Conservation (phyloP, 305 asterid species). For the Fraxinus dipetala region DNA sequence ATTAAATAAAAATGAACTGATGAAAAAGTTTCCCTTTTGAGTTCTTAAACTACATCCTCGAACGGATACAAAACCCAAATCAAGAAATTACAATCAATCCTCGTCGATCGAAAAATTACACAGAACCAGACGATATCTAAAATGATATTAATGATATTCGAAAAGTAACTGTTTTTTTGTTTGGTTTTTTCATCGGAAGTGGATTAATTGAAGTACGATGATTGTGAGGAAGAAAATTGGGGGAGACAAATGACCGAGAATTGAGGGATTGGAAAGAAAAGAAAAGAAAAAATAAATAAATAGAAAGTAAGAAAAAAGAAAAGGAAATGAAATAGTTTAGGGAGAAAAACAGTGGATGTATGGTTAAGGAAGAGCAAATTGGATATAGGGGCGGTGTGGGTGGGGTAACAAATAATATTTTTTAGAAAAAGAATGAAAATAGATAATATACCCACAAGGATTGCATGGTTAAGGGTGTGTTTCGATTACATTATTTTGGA, state of each 20-base stretch:
- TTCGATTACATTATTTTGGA: too few species aligned
- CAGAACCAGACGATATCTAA: constrained; percentile 29
- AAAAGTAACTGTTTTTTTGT: constrained; percentile 14
- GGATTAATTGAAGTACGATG: constrained; percentile 9
- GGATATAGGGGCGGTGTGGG: neutral
- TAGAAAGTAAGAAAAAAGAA: neutral
- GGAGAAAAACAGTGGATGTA: constrained; percentile 33
- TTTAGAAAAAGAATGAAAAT: neutral
- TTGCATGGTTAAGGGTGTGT: neutral
- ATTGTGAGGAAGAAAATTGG: constrained; percentile 27
- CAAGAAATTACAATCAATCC: constrained; percentile 29
- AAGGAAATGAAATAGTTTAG: constrained; percentile 21
- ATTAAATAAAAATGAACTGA: constrained; percentile 20
- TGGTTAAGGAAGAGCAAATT: constrained; percentile 1
- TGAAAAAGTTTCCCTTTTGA: constrained; percentile 1
- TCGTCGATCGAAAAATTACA: constrained; percentile 38
- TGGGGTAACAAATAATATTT: neutral
- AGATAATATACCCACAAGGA: neutral
- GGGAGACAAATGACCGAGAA: constrained; percentile 56
- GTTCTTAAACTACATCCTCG: constrained; percentile 42
- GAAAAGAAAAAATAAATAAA: neutral
- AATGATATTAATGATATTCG: neutral
- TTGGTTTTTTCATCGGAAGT: constrained; percentile 11
- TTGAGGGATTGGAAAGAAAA: constrained; percentile 44
- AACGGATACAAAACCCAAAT: constrained; percentile 32